phyloP scores from a whole-genome alignment of 2,329 filamentous ascomycete species.

The Ophiosphaerella narmari region DNA sequence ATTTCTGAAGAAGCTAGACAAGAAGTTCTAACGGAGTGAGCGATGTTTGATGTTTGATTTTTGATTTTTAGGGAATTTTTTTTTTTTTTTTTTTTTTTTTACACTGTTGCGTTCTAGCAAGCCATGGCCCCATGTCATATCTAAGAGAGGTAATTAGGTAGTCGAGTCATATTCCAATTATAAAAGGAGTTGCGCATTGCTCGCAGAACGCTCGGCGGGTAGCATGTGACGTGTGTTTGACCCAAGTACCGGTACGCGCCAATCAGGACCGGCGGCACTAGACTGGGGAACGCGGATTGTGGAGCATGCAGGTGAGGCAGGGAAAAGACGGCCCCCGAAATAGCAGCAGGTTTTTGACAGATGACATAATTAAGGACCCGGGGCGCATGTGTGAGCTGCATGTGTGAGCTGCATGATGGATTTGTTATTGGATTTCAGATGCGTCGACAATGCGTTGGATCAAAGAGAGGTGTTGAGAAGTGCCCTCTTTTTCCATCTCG shows the following conservation, averaged over 20 bases:
- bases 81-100: not conserved
- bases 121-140: slow-evolving; percentile 6
- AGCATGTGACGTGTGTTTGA: slow-evolving; percentile 17
- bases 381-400: too few relatives aligned
- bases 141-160: not conserved
- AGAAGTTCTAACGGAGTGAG: slow-evolving; percentile 60
- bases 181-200: not conserved
- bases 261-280: slow-evolving; percentile 22
- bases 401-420: too few relatives aligned
- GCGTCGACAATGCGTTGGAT: too few relatives aligned
- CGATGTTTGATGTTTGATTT: not conserved
- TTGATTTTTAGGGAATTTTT: too few relatives aligned
- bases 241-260: slow-evolving; percentile 5
- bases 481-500: too few relatives aligned
- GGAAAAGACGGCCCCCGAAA: slow-evolving; percentile 11
- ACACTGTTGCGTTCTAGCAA: slow-evolving; percentile 17
- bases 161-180: not conserved
- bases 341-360: slow-evolving; percentile 28
- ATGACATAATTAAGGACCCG: slow-evolving; percentile 11
- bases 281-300: slow-evolving; percentile 9
- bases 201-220: not conserved
- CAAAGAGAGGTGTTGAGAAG: too few relatives aligned
- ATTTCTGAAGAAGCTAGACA: slow-evolving; percentile 79
- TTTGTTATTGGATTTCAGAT: too few relatives aligned
- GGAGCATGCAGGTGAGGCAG: slow-evolving; percentile 5